Conservation (phyloP, 2,329 filamentous ascomycete genomes). For the Penicillium sp. region DNA sequence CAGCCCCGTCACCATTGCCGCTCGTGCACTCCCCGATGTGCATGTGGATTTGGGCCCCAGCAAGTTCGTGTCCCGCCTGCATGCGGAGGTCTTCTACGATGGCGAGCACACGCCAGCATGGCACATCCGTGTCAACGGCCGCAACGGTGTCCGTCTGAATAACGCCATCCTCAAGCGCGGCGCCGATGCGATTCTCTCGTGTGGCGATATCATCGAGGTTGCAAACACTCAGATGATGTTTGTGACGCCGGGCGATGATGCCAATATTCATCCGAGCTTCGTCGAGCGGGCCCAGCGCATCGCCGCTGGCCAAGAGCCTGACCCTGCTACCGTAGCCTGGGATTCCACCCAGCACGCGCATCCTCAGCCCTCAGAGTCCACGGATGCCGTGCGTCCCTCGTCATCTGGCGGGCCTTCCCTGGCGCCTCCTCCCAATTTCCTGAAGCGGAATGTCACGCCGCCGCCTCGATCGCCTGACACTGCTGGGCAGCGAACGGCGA, state of each 20-base stretch:
- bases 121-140: constrained; percentile 82
- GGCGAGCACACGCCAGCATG: constrained; percentile 64
- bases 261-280: constrained; percentile 67
- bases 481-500: constrained; percentile 38
- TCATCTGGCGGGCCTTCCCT: constrained; percentile 35
- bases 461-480: constrained; percentile 43
- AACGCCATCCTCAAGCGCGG: constrained; percentile 67
- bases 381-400: constrained; percentile 21
- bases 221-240: constrained; percentile 98
- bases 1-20: constrained; percentile 46
- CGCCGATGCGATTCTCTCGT: constrained; percentile 64
- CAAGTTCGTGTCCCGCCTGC: constrained; percentile 75
- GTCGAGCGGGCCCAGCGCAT: constrained; percentile 62
- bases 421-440: constrained; percentile 45
- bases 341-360: constrained; percentile 41
- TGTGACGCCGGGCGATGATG: constrained; percentile 74
- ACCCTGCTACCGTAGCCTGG: constrained; percentile 33
- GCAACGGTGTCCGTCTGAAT: constrained; percentile 87
- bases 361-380: constrained; percentile 28
- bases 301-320: constrained; percentile 40
- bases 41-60: constrained; percentile 87
- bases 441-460: constrained; percentile 45
- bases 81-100: constrained; percentile 73
- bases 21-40: constrained; percentile 51
- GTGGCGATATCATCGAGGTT: constrained; percentile 88